Conservation (phyloP, 2,329 filamentous ascomycete genomes). For the Paraphaeosphaeria minitans region DNA sequence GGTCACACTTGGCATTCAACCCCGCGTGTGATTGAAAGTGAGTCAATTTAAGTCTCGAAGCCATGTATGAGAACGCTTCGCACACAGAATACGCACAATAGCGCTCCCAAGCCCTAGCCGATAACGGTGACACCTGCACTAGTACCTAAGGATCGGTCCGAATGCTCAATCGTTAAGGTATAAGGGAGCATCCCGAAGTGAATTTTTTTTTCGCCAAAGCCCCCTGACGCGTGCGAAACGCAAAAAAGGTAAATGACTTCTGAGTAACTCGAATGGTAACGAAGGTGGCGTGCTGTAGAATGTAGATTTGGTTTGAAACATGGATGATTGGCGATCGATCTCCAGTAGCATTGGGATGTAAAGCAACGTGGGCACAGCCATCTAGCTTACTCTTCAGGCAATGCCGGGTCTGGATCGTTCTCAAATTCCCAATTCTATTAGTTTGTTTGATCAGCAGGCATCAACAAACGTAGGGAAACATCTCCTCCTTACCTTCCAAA, state of each 20-base stretch:
- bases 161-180: too few species aligned
- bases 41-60: not conserved
- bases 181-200: too few species aligned
- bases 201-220: too few species aligned
- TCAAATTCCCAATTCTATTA: not conserved
- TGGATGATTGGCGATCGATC: too few species aligned
- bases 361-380: too few species aligned
- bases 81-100: not conserved
- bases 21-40: not conserved
- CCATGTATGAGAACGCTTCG: not conserved
- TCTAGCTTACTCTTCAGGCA: too few species aligned
- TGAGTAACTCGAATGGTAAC: too few species aligned
- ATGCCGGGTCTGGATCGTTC: not conserved
- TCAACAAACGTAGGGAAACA: too few species aligned
- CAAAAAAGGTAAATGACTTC: too few species aligned
- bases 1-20: not conserved
- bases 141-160: not conserved
- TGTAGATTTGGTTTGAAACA: not conserved
- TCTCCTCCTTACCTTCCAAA: not conserved
- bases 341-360: too few species aligned
- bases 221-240: too few species aligned
- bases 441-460: too few species aligned
- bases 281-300: not conserved
- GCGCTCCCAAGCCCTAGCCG: not conserved
- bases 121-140: not conserved